Percentiles rank a stretch among this genome's conserved stretches.
phyloP scores from a whole-genome alignment of 73 alveolate species.

The Stentor coeruleus region DNA sequence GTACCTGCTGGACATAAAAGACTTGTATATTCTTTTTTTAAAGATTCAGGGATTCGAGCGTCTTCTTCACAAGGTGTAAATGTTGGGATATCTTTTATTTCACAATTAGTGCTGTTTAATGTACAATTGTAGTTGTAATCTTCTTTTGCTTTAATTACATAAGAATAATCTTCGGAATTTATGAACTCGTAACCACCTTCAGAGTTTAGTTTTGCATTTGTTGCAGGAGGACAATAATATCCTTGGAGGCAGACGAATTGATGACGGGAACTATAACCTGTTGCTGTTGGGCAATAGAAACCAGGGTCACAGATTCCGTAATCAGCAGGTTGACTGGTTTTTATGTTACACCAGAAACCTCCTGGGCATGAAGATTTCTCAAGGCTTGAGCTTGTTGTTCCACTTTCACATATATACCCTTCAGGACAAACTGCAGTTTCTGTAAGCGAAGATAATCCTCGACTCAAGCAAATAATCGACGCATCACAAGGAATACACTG shows the following conservation, averaged over 20 bases:
- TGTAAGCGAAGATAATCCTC: constrained; percentile 48
- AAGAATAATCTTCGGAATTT: background rate
- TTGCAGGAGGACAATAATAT: constrained; percentile 62
- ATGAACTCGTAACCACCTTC: constrained; percentile 35
- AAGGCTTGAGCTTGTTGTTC: constrained; percentile 55
- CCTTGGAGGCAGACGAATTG: constrained; percentile 66
- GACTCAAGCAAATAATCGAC: constrained; percentile 36
- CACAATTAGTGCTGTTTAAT: background rate
- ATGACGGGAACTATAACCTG: constrained; percentile 46
- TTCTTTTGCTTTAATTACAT: constrained; percentile 14
- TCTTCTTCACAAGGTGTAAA: constrained; percentile 43
- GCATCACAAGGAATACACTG: constrained; percentile 54
- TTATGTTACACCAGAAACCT: constrained; percentile 63
- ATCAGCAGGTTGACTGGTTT: constrained; percentile 50
- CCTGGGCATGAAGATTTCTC: constrained; percentile 49
- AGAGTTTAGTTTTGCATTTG: constrained; percentile 46
- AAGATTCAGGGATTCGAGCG: constrained; percentile 37
- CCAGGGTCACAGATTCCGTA: constrained; percentile 66
- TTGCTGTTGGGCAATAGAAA: constrained; percentile 65
- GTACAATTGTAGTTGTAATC: background rate
- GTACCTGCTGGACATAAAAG: constrained; percentile 75
- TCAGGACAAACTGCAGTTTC: constrained; percentile 64
- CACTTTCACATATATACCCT: constrained; percentile 62
- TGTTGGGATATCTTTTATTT: constrained; percentile 1
- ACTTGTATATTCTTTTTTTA: constrained; percentile 41